phyloP scores from a whole-genome alignment of 176 grass and related monocot species.

The Carex littledalei region DNA sequence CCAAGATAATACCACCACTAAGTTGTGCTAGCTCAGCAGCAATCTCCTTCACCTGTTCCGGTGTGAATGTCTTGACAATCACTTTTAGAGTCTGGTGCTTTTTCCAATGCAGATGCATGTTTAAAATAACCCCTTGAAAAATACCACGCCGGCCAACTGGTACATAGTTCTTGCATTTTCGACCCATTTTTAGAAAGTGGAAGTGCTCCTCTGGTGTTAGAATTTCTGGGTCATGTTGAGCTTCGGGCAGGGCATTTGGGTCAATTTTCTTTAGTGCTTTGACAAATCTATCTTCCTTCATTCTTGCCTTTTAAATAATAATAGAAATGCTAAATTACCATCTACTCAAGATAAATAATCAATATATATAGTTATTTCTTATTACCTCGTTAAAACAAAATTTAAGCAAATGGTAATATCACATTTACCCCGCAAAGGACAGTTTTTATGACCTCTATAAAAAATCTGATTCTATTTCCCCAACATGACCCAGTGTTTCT shows the following conservation, averaged over 20 bases:
- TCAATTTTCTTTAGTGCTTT: slow-evolving; percentile 89
- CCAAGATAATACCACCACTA: slow-evolving; percentile 87
- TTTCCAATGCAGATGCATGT: slow-evolving; percentile 99
- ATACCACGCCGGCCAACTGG: slow-evolving; percentile 91
- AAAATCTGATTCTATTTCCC: no score
- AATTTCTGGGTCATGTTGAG: slow-evolving; percentile 75
- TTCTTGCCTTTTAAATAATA: slow-evolving; percentile 45
- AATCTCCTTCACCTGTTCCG: slow-evolving; percentile 86
- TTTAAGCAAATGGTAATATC: not conserved
- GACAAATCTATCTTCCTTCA: slow-evolving; percentile 65
- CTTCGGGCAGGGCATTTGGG: slow-evolving; percentile 57
- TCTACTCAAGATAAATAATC: not conserved
- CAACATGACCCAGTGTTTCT: no score
- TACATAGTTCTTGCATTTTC: slow-evolving; percentile 95
- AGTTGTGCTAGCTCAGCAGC: slow-evolving; percentile 67
- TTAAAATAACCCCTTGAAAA: slow-evolving; percentile 95
- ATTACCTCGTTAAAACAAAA: not conserved
- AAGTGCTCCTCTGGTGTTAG: slow-evolving; percentile 97
- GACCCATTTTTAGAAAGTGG: slow-evolving; percentile 89
- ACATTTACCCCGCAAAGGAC: not conserved
- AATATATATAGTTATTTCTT: not conserved
- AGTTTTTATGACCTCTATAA: no score
- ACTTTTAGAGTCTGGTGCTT: slow-evolving; percentile 93
- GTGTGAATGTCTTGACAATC: slow-evolving; percentile 93
- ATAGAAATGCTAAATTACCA: not conserved